Percentiles rank a stretch among this genome's conserved stretches.
These are phyloP conservation scores for Mycosphaerella sp. DNA, from an alignment of 2,329 filamentous ascomycete genomes.

Conservation along the genomic window DNA sequence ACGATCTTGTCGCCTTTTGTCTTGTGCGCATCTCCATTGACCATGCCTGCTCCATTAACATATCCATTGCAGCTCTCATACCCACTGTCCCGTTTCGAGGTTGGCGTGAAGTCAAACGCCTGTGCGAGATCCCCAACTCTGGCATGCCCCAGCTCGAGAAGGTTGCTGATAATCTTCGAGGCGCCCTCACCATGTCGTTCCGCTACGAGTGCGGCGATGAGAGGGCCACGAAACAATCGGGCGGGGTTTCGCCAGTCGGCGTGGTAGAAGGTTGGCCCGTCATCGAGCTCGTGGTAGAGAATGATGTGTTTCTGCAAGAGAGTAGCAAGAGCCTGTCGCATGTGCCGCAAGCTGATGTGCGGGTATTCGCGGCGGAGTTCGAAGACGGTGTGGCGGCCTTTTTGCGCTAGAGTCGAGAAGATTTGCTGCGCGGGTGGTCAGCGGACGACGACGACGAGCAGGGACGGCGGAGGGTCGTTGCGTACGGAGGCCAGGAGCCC, in stretches of 20 bases:
- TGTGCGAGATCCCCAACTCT: conserved; percentile 64
- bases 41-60: conserved; percentile 18
- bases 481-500: conserved; percentile 88
- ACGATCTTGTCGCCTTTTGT: conserved; percentile 28
- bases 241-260: conserved; percentile 77
- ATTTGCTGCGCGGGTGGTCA: conserved; percentile 58
- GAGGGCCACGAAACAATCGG: conserved; percentile 71
- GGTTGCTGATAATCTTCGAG: conserved; percentile 64
- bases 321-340: conserved; percentile 74
- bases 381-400: conserved; percentile 67
- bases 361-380: conserved; percentile 63
- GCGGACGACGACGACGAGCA: conserved; percentile 1
- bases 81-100: conserved; percentile 30
- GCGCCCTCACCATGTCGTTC: conserved; percentile 68
- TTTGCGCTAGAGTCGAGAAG: conserved; percentile 68
- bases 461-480: conserved; percentile 18
- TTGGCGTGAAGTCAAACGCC: conserved; percentile 47
- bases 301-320: conserved; percentile 73
- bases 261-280: conserved; percentile 67
- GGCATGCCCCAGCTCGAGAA: conserved; percentile 72
- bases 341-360: conserved; percentile 64
- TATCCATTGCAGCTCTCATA: conserved; percentile 24
- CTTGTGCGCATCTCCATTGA: conserved; percentile 19
- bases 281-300: conserved; percentile 46
- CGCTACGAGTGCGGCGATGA: conserved; percentile 70